Evolutionary conservation across 345 rosid genomes (phyloP), one percentile per base, ranked within the genome.

Genomic region (Citrus sp.): DNA sequence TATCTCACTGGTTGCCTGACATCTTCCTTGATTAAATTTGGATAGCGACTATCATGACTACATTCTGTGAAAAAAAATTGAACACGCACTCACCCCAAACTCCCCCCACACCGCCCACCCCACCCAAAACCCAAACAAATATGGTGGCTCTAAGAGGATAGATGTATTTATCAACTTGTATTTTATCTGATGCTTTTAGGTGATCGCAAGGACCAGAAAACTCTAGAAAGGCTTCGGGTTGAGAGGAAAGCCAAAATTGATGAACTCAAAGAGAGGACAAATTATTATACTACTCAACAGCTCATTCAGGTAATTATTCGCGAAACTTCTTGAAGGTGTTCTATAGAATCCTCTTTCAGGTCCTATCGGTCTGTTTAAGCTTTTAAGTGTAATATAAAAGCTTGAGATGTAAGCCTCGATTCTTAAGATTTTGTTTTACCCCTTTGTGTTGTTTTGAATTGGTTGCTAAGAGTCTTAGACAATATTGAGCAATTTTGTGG

Each of bases 221-320:
- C 87, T 72, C 86, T 96, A 71, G 97, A 90, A 84, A 90, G 88
- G 84, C 94, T 94, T 67, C 92, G 94, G 51, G 90, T 91, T 56
- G 99, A 96, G 82, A 89, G 97, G 86, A 88, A 91, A 87, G 92
- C 87, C 9, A 96, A 92, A 86, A 94, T 96, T 67, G 90, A 96
- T 72, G 99, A 92, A 83, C 97, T 96, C 77, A 96, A 96, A 82
- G 99, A 96, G 87, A 89, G 83, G 83, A 96, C 97, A 74, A 96
- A 96, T 85, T 94, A 92, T 84, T 94, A 96, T 80, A 86, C 88
- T 55, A 96, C 97, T 6, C 98, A 96, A 65, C 97, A 91, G 81
- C 92, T 96, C 80, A 96, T 96, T 87, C 95, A 96, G 98, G 99
- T 96, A 35, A 22, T 21, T 9, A 34, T 66, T 35, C 1, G 12